These are phyloP conservation scores for Tillandsia leiboldiana DNA, from an alignment of 176 grass and related monocot genomes.

Conservation along the genomic window DNA sequence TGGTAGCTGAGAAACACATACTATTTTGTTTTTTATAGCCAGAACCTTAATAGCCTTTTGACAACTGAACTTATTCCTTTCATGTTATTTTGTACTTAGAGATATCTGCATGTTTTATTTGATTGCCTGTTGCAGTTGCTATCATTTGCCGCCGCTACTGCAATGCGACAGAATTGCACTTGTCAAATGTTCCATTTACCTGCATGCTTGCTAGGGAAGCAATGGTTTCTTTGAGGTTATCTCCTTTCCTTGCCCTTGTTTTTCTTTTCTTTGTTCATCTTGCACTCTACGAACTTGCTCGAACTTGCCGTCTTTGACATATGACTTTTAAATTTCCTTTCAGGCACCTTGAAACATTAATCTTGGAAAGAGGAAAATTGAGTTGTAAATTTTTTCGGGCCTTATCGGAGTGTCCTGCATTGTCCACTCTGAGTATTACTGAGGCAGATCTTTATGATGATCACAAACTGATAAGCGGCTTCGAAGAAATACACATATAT, in stretches of 20 bases:
- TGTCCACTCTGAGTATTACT: constrained; percentile 51
- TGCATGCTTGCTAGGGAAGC: constrained; percentile 58
- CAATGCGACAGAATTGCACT: constrained; percentile 59
- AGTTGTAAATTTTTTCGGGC: constrained; percentile 64
- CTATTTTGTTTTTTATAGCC: background rate
- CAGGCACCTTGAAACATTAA: constrained; percentile 66
- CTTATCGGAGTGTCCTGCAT: constrained; percentile 45
- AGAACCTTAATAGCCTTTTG: background rate
- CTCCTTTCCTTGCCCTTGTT: background rate
- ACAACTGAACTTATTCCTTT: background rate
- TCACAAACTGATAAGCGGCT: constrained; percentile 50
- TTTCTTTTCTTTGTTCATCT: background rate
- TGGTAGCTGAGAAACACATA: no score
- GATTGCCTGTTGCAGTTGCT: constrained; percentile 35
- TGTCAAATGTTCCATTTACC: constrained; percentile 51
- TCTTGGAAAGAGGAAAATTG: constrained; percentile 60
- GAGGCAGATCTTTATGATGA: constrained; percentile 64
- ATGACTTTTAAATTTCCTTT: constrained; percentile 5
- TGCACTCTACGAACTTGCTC: background rate
- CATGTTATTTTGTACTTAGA: no score
- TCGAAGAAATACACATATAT: constrained; percentile 15
- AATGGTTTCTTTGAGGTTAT: constrained; percentile 65
- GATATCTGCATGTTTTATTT: background rate
- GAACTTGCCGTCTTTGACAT: background rate
- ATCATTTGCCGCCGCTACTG: constrained; percentile 65